phyloP scores from a whole-genome alignment of 2,329 filamentous ascomycete species.

The Cucurbitaria berberidis region DNA sequence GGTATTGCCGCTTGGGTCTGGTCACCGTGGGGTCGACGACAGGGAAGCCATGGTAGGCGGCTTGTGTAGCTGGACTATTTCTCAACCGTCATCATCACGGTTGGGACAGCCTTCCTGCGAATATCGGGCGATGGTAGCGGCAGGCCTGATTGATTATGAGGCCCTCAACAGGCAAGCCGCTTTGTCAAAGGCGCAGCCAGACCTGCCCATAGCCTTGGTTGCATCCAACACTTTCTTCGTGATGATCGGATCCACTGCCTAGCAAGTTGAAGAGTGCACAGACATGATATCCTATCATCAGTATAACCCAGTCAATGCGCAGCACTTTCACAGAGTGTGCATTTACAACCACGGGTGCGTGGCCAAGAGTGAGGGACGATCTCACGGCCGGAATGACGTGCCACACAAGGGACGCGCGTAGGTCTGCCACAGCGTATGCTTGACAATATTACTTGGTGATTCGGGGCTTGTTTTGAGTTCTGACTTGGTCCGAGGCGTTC shows the following conservation, averaged over 20 bases:
- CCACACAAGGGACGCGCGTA: conserved; percentile 27
- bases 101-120: conserved; percentile 12
- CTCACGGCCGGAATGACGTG: conserved; percentile 11
- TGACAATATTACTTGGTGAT: conserved; percentile 11
- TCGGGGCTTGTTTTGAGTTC: conserved; percentile 18
- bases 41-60: conserved; percentile 20
- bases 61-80: conserved; percentile 14
- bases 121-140: conserved; percentile 17
- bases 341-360: background rate
- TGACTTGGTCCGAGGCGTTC: conserved; percentile 17
- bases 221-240: conserved; percentile 14
- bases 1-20: conserved; percentile 39
- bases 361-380: conserved; percentile 4
- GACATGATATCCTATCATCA: conserved; percentile 7
- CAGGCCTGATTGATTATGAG: conserved; percentile 8
- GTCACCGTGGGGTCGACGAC: conserved; percentile 38
- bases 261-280: conserved; percentile 3
- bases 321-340: conserved; percentile 5
- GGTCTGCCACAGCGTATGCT: conserved; percentile 11
- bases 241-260: conserved; percentile 17
- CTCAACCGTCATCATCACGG: conserved; percentile 20
- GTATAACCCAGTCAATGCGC: conserved; percentile 8
- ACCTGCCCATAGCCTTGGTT: conserved; percentile 17
- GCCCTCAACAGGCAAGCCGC: conserved; percentile 16
- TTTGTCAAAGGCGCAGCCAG: conserved; percentile 30